These are phyloP conservation scores for Naegleria lovaniensis DNA, from an alignment of 208 protist species.

Conservation along the genomic window DNA sequence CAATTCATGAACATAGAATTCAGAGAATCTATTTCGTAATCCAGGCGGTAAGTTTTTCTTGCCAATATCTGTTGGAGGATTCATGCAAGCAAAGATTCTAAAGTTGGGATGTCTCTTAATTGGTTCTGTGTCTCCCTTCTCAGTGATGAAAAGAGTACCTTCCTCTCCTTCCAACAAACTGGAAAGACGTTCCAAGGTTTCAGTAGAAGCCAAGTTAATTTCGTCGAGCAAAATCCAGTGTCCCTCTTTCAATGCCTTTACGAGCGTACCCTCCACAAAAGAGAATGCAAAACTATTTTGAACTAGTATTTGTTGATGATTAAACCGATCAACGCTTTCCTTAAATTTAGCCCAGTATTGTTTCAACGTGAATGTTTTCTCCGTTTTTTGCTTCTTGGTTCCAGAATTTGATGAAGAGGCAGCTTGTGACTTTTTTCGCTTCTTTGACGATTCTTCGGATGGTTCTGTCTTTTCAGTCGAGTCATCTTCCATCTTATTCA, in stretches of 20 bases:
- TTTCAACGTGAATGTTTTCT: background rate
- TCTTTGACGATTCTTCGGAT: background rate
- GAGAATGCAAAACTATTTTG: slow-evolving; percentile 83
- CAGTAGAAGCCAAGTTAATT: slow-evolving; percentile 96
- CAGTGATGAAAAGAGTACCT: slow-evolving; percentile 65
- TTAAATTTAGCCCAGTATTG: slow-evolving; percentile 57
- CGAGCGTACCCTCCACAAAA: slow-evolving; percentile 95
- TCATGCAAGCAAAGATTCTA: slow-evolving; percentile 99
- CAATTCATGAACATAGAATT: slow-evolving; percentile 96
- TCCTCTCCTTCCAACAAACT: slow-evolving; percentile 85
- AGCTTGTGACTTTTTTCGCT: background rate
- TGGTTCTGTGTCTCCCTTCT: slow-evolving; percentile 63
- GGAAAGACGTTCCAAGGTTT: slow-evolving; percentile 91
- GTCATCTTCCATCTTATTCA: slow-evolving; percentile 27
- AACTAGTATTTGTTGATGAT: slow-evolving; percentile 44
- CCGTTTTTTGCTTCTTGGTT: slow-evolving; percentile 24
- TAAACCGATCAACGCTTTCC: slow-evolving; percentile 52
- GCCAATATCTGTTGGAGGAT: slow-evolving; percentile 98
- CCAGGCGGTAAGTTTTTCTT: slow-evolving; percentile 95
- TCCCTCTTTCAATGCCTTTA: slow-evolving; percentile 88
- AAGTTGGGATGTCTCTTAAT: slow-evolving; percentile 93
- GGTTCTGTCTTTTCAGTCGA: background rate
- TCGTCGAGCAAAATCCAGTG: slow-evolving; percentile 99
- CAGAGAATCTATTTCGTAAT: slow-evolving; percentile 91
- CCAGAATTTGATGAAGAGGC: background rate